Conservation (phyloP, 805 yeast species). For the Henningerozyma blattae region DNA sequence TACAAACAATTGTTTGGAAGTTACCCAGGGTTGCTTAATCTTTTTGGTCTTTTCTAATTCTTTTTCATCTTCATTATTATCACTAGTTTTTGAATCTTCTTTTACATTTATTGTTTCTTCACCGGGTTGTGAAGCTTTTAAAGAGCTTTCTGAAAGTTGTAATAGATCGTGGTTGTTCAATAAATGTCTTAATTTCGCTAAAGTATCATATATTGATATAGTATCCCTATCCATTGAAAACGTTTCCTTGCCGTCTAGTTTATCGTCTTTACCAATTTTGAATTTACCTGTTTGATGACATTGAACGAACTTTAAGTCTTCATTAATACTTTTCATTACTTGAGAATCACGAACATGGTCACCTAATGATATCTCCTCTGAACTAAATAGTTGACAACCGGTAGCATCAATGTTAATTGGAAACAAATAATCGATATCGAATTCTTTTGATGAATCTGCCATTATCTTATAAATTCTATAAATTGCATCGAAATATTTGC, state of each 20-base stretch:
- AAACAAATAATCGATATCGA: slow-evolving; percentile 31
- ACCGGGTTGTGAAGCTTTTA: not conserved
- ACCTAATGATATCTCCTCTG: slow-evolving; percentile 22
- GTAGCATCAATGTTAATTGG: slow-evolving; percentile 37
- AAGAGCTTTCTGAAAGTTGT: slow-evolving; percentile 6
- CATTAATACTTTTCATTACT: slow-evolving; percentile 27
- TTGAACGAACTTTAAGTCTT: slow-evolving; percentile 19
- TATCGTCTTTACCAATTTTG: slow-evolving; percentile 4
- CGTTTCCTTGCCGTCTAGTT: slow-evolving; percentile 3
- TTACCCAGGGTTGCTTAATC: not conserved
- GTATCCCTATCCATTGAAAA: slow-evolving; percentile 3
- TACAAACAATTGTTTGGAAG: slow-evolving; percentile 24
- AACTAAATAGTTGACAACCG: slow-evolving; percentile 31
- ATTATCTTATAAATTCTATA: slow-evolving; percentile 32
- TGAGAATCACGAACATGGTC: slow-evolving; percentile 23
- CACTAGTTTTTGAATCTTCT: too few species aligned
- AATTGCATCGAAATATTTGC: slow-evolving; percentile 38
- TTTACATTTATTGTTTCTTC: not conserved
- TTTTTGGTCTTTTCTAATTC: not conserved
- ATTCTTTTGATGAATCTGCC: slow-evolving; percentile 24
- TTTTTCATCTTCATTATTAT: not conserved
- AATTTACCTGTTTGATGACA: slow-evolving; percentile 21
- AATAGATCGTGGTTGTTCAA: slow-evolving; percentile 27
- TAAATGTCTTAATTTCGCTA: slow-evolving; percentile 36
- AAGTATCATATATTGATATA: slow-evolving; percentile 33